phyloP scores from a whole-genome alignment of 352 stramenopile species.

The Pythium catenulatum region DNA sequence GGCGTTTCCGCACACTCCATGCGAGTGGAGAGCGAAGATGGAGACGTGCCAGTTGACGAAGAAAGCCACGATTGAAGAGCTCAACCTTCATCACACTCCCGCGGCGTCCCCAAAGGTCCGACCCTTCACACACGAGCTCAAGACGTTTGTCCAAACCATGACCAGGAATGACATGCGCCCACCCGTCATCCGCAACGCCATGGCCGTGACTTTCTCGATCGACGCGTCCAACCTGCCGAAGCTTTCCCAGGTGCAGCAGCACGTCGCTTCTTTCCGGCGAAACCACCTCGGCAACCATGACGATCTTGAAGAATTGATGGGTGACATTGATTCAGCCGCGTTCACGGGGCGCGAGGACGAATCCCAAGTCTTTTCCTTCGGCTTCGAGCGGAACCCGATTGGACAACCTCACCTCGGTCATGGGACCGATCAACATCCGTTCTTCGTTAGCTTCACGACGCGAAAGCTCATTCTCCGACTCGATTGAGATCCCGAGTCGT shows the following conservation, averaged over 20 bases:
- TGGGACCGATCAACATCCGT: constrained; percentile 15
- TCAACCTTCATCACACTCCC: neutral
- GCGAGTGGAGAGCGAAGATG: neutral
- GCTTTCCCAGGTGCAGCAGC: neutral
- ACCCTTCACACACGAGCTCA: neutral
- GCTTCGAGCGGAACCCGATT: neutral
- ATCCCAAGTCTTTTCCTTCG: constrained; percentile 6
- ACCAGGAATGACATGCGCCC: neutral
- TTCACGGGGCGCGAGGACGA: neutral
- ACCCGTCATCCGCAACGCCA: neutral
- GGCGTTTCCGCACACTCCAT: neutral
- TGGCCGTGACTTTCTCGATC: neutral
- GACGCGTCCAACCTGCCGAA: neutral
- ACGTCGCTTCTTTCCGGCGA: neutral
- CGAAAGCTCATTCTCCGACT: neutral
- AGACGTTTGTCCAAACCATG: neutral
- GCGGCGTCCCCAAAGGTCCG: neutral
- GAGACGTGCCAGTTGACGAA: neutral
- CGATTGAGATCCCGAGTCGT: neutral
- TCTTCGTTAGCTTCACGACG: constrained; percentile 24
- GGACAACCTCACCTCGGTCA: neutral
- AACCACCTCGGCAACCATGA: neutral
- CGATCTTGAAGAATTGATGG: neutral
- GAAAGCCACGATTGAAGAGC: neutral
- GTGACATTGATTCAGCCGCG: neutral